Evolutionary conservation across 257 asterid species (phyloP), one percentile per base, ranked within the genome.

Genomic region (Plantago major): DNA sequence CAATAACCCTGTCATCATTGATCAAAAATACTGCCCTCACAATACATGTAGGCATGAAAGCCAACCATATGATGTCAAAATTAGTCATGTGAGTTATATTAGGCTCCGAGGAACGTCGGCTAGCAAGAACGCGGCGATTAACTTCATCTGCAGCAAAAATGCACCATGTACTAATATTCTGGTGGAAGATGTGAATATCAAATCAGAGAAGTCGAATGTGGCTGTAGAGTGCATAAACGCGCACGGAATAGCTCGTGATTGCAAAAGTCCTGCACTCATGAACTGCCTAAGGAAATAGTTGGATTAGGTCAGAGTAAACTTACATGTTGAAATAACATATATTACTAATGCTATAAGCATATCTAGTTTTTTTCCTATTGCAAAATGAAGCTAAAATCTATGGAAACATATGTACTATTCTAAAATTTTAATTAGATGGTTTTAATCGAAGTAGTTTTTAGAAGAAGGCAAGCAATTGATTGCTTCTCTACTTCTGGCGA

Each of bases 11-110:
- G 76, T 81, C 2, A 43, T 82, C 55, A 79, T 84, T 45, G 74
- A 84, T 77, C 85, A 79, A 69, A 71, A 62, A 48, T 81, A 84
- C 71, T 81, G 86, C 64, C 89, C 89, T 58, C 81, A 70, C 68
- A 33, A 53, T 60, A 49, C 5, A 52, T 83, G 90, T 51, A 13
- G 50, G 0, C 17, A 15, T n/a, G n/a, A 73, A 56, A 84, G 7
- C 42, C 69, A 76, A 80, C 47, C 8, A 52, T 76, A 82, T 0
- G 85, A 82, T 6, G 87, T 81, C 8, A 33, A 74, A 62, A 67
- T 76, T 10, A 83, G 85, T 58, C 58, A 83, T 9, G 81, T 81
- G 64, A 67, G 62, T 48, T 81, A 71, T 38, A 54, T n/a, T 0
- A 59, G 78, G 40, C 68, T 80, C 22, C 68, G 19, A 0, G 90